Evolutionary conservation across 805 yeast species (phyloP).

Genomic region (Saturnispora sanitii): DNA sequence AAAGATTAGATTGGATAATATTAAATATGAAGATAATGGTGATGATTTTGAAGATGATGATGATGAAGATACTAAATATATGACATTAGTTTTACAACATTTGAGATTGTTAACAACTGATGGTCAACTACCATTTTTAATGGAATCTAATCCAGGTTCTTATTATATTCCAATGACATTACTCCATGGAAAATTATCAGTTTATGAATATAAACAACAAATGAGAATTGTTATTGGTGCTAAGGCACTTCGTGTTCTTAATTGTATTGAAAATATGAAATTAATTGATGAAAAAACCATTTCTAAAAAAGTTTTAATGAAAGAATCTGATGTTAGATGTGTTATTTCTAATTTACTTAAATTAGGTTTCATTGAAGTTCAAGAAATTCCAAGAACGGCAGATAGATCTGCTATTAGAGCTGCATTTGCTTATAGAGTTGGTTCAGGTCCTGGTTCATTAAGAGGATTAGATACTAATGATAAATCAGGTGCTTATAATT

Average conservation of each 20-base stretch:
- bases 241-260: constrained; percentile 60
- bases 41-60: constrained; percentile 16
- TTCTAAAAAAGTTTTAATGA: constrained; percentile 64
- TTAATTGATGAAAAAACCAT: constrained; percentile 80
- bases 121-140: constrained; percentile 46
- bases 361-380: constrained; percentile 71
- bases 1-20: constrained; percentile 14
- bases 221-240: constrained; percentile 54
- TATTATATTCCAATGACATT: constrained; percentile 56
- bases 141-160: constrained; percentile 43
- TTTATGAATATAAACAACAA: constrained; percentile 44
- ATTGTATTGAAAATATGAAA: constrained; percentile 62
- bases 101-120: constrained; percentile 53
- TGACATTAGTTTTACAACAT: constrained; percentile 38
- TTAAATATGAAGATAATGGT: constrained; percentile 22
- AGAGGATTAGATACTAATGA: constrained; percentile 2
- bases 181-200: constrained; percentile 37
- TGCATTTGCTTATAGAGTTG: constrained; percentile 62
- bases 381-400: constrained; percentile 85
- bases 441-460: constrained; percentile 15
- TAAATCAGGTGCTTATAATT: constrained; percentile 15
- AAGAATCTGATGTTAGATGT: constrained; percentile 66
- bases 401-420: constrained; percentile 90
- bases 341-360: constrained; percentile 57
- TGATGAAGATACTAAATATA: constrained; percentile 13